These are phyloP conservation scores for Elsinoe necatrix DNA, from an alignment of 2,329 filamentous ascomycete species.

Conservation along the genomic window DNA sequence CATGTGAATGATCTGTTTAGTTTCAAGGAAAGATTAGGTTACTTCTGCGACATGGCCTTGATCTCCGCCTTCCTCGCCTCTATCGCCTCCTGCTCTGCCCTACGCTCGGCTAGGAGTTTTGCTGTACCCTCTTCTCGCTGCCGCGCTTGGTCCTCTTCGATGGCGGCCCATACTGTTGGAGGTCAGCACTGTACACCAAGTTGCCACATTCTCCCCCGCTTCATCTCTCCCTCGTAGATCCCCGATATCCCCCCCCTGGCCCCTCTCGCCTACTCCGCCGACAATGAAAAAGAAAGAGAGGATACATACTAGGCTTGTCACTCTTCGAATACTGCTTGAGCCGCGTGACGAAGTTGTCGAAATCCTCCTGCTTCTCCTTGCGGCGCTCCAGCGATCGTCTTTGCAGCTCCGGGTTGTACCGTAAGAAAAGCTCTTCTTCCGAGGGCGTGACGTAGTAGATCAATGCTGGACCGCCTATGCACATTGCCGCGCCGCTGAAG, in stretches of 20 bases:
- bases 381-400: slow-evolving; percentile 75
- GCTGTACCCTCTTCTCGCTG: slow-evolving; percentile 22
- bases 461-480: slow-evolving; percentile 76
- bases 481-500: slow-evolving; percentile 59
- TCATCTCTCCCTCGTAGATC: too few species aligned
- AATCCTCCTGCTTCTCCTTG: slow-evolving; percentile 69
- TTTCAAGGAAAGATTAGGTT: background rate
- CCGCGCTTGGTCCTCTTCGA: slow-evolving; percentile 28
- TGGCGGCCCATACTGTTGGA: slow-evolving; percentile 29
- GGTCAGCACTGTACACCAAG: slow-evolving; percentile 11
- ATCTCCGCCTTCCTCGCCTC: slow-evolving; percentile 28
- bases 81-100: slow-evolving; percentile 23
- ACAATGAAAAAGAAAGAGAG: background rate
- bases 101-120: slow-evolving; percentile 26
- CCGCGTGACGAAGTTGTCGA: slow-evolving; percentile 74
- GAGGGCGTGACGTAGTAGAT: slow-evolving; percentile 72
- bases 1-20: background rate
- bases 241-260: background rate
- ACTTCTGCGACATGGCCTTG: slow-evolving; percentile 17
- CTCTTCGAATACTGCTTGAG: slow-evolving; percentile 86
- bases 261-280: background rate
- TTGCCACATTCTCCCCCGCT: too few species aligned
- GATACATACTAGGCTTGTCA: slow-evolving; percentile 72
- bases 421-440: slow-evolving; percentile 83
- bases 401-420: slow-evolving; percentile 92